Conservation (phyloP, 495 filamentous ascomycete species). For the Evansstolkia leycettana region DNA sequence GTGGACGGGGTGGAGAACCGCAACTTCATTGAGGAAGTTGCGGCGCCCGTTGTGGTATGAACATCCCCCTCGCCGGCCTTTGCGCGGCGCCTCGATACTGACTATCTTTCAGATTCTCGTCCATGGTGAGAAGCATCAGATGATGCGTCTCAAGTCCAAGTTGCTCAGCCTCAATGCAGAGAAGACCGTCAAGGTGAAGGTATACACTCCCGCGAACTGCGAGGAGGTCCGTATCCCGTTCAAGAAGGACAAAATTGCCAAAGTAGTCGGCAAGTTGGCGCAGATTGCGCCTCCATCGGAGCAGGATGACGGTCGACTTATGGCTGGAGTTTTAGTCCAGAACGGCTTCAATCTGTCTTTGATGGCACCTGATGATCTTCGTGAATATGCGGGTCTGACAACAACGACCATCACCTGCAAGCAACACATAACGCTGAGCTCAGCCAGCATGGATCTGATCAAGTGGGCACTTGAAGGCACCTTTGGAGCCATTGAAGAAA, state of each 20-base stretch:
- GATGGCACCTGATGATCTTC: constrained; percentile 91
- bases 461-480: constrained; percentile 90
- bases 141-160: constrained; percentile 93
- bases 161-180: constrained; percentile 78
- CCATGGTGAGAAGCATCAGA: constrained; percentile 93
- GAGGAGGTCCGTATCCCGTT: constrained; percentile 94
- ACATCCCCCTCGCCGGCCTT: not conserved
- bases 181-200: constrained; percentile 69
- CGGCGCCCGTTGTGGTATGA: constrained; percentile 81
- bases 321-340: constrained; percentile 86
- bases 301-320: constrained; percentile 39
- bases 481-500: constrained; percentile 74
- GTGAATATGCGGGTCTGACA: constrained; percentile 88
- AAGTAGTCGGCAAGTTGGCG: constrained; percentile 90
- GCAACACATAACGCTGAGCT: constrained; percentile 72
- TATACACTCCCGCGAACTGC: constrained; percentile 86
- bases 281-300: constrained; percentile 54
- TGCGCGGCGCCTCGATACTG: not conserved
- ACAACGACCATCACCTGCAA: constrained; percentile 88
- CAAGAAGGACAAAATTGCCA: constrained; percentile 88
- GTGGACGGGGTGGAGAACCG: constrained; percentile 93
- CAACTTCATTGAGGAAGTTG: constrained; percentile 88
- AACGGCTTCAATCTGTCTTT: constrained; percentile 93
- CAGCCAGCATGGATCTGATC: constrained; percentile 82
- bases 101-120: constrained; percentile 61